Percentiles rank a stretch among this genome's conserved stretches.
Conservation (phyloP, 2,329 filamentous ascomycete species). For the Triangularia setosa region DNA sequence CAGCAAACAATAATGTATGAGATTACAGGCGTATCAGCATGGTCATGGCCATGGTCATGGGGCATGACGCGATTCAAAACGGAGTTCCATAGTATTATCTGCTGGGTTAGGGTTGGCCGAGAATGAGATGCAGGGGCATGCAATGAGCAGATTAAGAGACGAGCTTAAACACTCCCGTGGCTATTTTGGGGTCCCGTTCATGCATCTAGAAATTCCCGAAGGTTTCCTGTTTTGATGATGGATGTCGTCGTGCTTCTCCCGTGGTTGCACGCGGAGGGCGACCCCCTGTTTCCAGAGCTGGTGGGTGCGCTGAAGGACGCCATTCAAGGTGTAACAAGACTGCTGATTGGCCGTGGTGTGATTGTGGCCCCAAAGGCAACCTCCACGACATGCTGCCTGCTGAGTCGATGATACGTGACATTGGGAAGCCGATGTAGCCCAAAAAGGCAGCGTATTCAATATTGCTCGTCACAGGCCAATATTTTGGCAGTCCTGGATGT, state of each 20-base stretch:
- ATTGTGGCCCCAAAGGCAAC: not conserved
- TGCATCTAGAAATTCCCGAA: not conserved
- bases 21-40: not conserved
- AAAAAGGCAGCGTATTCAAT: not conserved
- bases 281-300: not conserved
- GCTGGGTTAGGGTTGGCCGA: not conserved
- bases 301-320: not conserved
- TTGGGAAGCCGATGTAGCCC: not conserved
- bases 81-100: not conserved
- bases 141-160: not conserved
- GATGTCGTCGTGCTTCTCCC: not conserved
- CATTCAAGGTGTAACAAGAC: not conserved
- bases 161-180: not conserved
- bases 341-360: not conserved
- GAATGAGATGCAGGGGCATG: not conserved
- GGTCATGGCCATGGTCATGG: not conserved
- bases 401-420: slow-evolving; percentile 7
- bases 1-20: not conserved
- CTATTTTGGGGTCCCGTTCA: not conserved
- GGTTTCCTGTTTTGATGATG: not conserved
- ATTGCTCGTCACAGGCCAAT: not conserved
- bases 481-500: not conserved
- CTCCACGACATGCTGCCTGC: not conserved
- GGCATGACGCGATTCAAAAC: not conserved
- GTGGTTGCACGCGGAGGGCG: not conserved